Percentiles rank a stretch among this genome's conserved stretches.
Conservation (phyloP, 1,284 basidiomycete genomes). For the Naganishia cerealis region DNA sequence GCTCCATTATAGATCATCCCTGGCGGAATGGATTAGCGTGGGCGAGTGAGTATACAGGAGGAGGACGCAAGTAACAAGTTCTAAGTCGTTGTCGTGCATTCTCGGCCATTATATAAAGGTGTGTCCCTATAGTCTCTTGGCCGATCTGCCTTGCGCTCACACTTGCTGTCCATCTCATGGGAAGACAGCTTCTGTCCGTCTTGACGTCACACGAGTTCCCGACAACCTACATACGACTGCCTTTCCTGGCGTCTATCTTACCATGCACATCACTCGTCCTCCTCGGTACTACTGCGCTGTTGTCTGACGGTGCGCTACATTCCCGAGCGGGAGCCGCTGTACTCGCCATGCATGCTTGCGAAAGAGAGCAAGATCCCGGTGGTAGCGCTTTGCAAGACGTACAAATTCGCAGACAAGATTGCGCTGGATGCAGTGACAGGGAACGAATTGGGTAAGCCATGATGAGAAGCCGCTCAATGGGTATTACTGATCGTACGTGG, state of each 20-base stretch:
- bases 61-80: conserved; percentile 68
- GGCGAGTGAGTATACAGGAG: conserved; percentile 57
- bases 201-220: conserved; percentile 74
- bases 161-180: no score
- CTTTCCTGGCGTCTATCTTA: conserved; percentile 79
- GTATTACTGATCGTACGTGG: neutral
- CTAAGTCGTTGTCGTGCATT: conserved; percentile 91
- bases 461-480: no score
- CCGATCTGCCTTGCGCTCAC: neutral
- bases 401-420: conserved; percentile 93
- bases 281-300: conserved; percentile 90
- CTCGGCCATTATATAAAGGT: conserved; percentile 90
- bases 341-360: conserved; percentile 94
- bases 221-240: conserved; percentile 86
- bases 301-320: conserved; percentile 92
- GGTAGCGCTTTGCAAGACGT: conserved; percentile 97
- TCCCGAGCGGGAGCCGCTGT: conserved; percentile 92
- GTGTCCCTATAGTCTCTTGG: conserved; percentile 31
- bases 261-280: conserved; percentile 77
- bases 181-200: conserved; percentile 72
- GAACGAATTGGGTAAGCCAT: conserved; percentile 84
- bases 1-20: conserved; percentile 68
- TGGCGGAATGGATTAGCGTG: conserved; percentile 86
- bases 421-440: conserved; percentile 92
- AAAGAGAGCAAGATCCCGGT: conserved; percentile 86